Evolutionary conservation across 2,329 filamentous ascomycete genomes (phyloP).

Genomic region (Stagonosporopsis chrysanthemi): DNA sequence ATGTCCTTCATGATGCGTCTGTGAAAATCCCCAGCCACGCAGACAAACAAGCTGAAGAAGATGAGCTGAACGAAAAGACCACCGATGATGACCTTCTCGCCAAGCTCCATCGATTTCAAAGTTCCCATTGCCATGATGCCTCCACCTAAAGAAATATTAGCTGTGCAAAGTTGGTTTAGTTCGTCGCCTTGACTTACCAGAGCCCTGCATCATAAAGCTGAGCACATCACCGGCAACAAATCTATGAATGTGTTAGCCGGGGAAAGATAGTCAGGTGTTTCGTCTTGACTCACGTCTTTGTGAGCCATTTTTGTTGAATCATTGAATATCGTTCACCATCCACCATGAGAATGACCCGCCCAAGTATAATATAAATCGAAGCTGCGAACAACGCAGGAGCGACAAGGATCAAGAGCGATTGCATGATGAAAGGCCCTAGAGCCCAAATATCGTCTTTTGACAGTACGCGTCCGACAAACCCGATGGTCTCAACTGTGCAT

Average conservation of each 20-base stretch:
- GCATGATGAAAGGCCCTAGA: conserved; percentile 16
- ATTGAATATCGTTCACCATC: conserved; percentile 50
- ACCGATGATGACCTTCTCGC: conserved; percentile 31
- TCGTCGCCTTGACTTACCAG: conserved; percentile 12
- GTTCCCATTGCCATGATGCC: conserved; percentile 27
- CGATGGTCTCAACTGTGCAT: conserved; percentile 55
- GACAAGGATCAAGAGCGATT: conserved; percentile 51
- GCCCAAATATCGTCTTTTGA: conserved; percentile 15
- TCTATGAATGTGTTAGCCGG: background rate
- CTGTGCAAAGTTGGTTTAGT: conserved; percentile 25
- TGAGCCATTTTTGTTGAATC: conserved; percentile 51
- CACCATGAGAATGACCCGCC: conserved; percentile 52
- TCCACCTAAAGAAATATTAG: conserved; percentile 21
- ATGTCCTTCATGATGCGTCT: conserved; percentile 21
- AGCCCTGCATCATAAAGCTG: conserved; percentile 53
- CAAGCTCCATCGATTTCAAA: conserved; percentile 13
- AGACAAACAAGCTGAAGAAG: conserved; percentile 59
- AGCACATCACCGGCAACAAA: conserved; percentile 58
- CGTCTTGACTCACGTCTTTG: conserved; percentile 37
- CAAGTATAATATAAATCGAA: conserved; percentile 59
- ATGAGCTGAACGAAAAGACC: conserved; percentile 56
- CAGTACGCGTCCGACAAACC: conserved; percentile 52
- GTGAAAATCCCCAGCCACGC: conserved; percentile 30
- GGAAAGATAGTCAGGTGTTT: background rate
- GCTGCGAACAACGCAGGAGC: conserved; percentile 59